Percentiles rank a stretch among this genome's conserved stretches.
phyloP scores from a whole-genome alignment of 495 filamentous ascomycete species.

The Trypethelium eluteriae region DNA sequence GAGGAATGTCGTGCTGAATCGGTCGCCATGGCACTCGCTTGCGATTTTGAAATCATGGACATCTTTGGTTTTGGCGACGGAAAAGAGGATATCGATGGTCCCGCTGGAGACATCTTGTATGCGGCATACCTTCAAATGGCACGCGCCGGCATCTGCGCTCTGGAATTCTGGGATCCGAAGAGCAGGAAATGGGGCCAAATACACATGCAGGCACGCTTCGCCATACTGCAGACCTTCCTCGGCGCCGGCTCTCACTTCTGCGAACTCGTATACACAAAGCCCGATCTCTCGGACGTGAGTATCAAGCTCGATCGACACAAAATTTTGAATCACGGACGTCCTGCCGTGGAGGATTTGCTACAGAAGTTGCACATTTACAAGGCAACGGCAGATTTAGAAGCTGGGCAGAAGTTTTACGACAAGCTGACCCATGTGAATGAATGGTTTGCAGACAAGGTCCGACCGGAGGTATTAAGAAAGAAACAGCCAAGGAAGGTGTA shows the following conservation, averaged over 20 bases:
- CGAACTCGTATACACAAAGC: constrained; percentile 60
- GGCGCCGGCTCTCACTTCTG: constrained; percentile 74
- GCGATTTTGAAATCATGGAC: constrained; percentile 78
- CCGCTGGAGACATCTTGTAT: constrained; percentile 80
- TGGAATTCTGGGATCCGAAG: constrained; percentile 87
- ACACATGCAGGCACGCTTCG: constrained; percentile 90
- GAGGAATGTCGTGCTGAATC: constrained; percentile 81
- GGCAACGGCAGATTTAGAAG: constrained; percentile 73
- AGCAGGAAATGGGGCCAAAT: constrained; percentile 87
- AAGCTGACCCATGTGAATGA: constrained; percentile 74
- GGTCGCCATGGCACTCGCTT: constrained; percentile 86
- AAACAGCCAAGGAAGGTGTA: constrained; percentile 93
- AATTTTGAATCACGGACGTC: constrained; percentile 55
- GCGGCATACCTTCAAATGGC: constrained; percentile 86
- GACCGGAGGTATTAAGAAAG: constrained; percentile 70
- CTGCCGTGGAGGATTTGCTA: constrained; percentile 79
- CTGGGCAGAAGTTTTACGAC: constrained; percentile 67
- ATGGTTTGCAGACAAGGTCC: constrained; percentile 69
- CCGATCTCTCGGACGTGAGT: constrained; percentile 68
- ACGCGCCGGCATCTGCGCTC: constrained; percentile 69
- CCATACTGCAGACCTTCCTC: constrained; percentile 84
- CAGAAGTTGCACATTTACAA: constrained; percentile 92
- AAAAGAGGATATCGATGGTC: constrained; percentile 55
- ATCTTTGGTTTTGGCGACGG: constrained; percentile 89
- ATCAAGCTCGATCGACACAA: constrained; percentile 76